These are phyloP conservation scores for Acorus calamus DNA, from an alignment of 106 monocot genomes.

Conservation along the genomic window DNA sequence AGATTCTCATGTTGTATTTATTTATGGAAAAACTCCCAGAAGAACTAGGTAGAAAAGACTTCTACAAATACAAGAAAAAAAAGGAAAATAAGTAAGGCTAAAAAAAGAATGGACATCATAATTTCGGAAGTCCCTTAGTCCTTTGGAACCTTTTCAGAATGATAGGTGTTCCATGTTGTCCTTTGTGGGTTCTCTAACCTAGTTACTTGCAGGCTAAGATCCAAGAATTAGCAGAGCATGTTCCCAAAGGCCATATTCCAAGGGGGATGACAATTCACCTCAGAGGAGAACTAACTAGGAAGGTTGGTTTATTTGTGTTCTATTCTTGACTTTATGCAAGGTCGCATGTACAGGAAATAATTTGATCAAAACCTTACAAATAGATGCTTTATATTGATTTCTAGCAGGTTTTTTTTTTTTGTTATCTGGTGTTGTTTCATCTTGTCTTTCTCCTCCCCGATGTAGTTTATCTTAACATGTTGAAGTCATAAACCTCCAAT, in stretches of 20 bases:
- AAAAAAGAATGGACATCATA: no score
- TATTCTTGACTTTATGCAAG: not conserved
- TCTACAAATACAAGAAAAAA: no score
- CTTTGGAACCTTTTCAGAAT: no score
- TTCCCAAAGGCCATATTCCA: constrained; percentile 98
- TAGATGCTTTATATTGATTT: not conserved
- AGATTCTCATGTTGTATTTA: not conserved
- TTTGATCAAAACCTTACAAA: no score
- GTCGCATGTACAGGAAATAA: no score
- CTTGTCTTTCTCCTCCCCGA: not conserved
- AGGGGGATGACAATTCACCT: constrained; percentile 91
- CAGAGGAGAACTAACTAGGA: constrained; percentile 91
- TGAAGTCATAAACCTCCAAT: no score
- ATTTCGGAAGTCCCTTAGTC: no score
- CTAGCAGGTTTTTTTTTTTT: not conserved
- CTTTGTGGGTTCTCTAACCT: not conserved
- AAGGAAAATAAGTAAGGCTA: no score
- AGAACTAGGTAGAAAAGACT: no score
- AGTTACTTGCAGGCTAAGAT: constrained; percentile 63
- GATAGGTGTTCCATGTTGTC: not conserved
- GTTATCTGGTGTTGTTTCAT: not conserved
- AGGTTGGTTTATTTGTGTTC: constrained; percentile 30
- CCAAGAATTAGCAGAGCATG: constrained; percentile 98
- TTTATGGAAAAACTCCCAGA: no score
- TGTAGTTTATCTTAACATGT: no score